phyloP scores from a whole-genome alignment of 768 basidiomycete species.

The Trametes meyenii region DNA sequence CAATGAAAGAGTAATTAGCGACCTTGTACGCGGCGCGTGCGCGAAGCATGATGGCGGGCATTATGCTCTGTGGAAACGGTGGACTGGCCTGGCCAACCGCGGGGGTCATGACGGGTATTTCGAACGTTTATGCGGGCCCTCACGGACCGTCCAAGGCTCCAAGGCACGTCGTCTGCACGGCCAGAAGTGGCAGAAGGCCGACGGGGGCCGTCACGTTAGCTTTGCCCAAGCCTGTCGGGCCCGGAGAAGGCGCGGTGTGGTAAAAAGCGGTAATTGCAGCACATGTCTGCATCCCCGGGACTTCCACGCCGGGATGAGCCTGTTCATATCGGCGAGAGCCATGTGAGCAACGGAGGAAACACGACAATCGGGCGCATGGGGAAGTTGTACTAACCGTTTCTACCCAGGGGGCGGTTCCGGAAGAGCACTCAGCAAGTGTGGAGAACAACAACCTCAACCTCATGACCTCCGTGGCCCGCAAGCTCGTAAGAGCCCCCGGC shows the following conservation, averaged over 20 bases:
- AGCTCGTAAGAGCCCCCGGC: background rate
- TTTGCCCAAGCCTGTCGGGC: background rate
- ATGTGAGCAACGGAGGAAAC: slow-evolving; percentile 8
- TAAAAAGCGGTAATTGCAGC: background rate
- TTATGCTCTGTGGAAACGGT: too few species aligned
- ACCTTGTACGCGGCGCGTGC: too few species aligned
- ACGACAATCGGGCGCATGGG: slow-evolving; percentile 3
- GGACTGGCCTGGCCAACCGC: too few species aligned
- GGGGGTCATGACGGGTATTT: too few species aligned
- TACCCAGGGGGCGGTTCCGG: background rate
- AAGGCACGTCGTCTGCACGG: background rate
- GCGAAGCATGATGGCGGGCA: too few species aligned
- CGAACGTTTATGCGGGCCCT: too few species aligned
- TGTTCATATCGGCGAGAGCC: background rate
- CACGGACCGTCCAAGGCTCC: background rate
- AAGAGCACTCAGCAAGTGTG: background rate
- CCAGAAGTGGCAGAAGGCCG: background rate
- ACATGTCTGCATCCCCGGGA: background rate
- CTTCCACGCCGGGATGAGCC: background rate
- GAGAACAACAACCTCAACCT: background rate
- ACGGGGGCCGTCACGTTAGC: background rate
- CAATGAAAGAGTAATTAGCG: too few species aligned
- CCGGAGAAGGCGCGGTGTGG: background rate
- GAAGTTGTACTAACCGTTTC: slow-evolving; percentile 3
- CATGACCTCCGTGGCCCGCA: slow-evolving; percentile 1